Evolutionary conservation across 1,284 basidiomycete species (phyloP).

Genomic region (Papiliotrema nemorosa): DNA sequence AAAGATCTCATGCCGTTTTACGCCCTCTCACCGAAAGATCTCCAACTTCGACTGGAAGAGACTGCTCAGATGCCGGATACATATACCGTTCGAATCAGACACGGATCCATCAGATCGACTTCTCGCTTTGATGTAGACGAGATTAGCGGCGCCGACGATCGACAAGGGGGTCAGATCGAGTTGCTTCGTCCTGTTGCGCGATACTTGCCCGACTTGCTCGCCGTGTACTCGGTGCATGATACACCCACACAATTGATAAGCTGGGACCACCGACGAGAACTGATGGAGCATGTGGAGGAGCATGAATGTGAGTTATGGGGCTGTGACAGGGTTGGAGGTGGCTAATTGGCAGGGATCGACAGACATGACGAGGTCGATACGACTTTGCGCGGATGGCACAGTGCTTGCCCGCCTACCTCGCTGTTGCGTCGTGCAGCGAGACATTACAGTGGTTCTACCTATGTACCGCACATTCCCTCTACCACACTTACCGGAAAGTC

Average conservation of each 20-base stretch:
- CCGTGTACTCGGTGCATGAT: too few relatives aligned
- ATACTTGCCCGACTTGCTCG: too few relatives aligned
- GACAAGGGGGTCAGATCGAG: too few relatives aligned
- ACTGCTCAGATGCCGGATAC: conserved; percentile 18
- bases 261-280: too few relatives aligned
- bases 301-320: conserved; percentile 46
- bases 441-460: background rate
- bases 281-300: conserved; percentile 46
- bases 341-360: conserved; percentile 14
- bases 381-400: conserved; percentile 25
- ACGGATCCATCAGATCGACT: conserved; percentile 23
- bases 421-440: conserved; percentile 4
- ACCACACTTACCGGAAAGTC: conserved; percentile 16
- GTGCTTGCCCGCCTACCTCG: conserved; percentile 23
- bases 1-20: conserved; percentile 78
- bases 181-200: too few relatives aligned
- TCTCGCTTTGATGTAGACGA: conserved; percentile 12
- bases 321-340: background rate
- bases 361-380: conserved; percentile 26
- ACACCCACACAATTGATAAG: too few relatives aligned
- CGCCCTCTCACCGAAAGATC: conserved; percentile 64
- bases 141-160: conserved; percentile 22
- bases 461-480: background rate
- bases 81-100: conserved; percentile 27
- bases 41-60: conserved; percentile 59